Percentiles rank a stretch among this genome's conserved stretches.
Conservation (phyloP, 2,329 filamentous ascomycete species). For the Remersonia thermophila region DNA sequence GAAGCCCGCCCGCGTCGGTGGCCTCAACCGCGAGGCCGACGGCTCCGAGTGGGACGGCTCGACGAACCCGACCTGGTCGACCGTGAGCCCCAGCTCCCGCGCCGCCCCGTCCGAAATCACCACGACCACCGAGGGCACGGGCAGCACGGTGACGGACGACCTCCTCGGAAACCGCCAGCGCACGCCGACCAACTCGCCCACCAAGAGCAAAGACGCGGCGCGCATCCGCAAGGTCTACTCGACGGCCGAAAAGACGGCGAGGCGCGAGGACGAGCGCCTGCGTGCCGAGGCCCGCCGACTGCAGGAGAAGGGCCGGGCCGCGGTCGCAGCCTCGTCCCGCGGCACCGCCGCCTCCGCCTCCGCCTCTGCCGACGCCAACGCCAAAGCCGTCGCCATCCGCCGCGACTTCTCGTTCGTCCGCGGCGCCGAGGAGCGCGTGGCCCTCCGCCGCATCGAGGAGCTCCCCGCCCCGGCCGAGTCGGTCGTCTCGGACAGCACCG, state of each 20-base stretch:
- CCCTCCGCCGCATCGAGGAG: constrained; percentile 22
- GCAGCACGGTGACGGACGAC: constrained; percentile 44
- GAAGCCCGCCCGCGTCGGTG: constrained; percentile 74
- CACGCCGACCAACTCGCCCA: constrained; percentile 43
- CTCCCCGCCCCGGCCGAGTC: background rate
- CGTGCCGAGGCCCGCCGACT: constrained; percentile 43
- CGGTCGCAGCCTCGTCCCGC: no score
- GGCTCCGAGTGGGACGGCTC: constrained; percentile 68
- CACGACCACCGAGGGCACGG: constrained; percentile 12
- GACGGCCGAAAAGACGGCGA: constrained; percentile 40
- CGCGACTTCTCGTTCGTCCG: constrained; percentile 44
- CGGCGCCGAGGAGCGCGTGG: constrained; percentile 22
- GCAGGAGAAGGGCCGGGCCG: constrained; percentile 37
- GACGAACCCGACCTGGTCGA: constrained; percentile 53
- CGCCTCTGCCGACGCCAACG: background rate
- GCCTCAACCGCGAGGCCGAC: constrained; percentile 73
- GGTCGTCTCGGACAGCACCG: no score
- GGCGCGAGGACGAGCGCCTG: constrained; percentile 41
- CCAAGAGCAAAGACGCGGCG: constrained; percentile 27
- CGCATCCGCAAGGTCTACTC: constrained; percentile 53
- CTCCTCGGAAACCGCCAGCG: constrained; percentile 46
- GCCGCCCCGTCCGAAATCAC: constrained; percentile 5
- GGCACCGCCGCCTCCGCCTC: constrained; percentile 10
- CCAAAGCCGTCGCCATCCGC: constrained; percentile 16
- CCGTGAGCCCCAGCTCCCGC: constrained; percentile 11